These are phyloP conservation scores for Hypericum perforatum DNA, from an alignment of 345 rosid species.

Conservation along the genomic window DNA sequence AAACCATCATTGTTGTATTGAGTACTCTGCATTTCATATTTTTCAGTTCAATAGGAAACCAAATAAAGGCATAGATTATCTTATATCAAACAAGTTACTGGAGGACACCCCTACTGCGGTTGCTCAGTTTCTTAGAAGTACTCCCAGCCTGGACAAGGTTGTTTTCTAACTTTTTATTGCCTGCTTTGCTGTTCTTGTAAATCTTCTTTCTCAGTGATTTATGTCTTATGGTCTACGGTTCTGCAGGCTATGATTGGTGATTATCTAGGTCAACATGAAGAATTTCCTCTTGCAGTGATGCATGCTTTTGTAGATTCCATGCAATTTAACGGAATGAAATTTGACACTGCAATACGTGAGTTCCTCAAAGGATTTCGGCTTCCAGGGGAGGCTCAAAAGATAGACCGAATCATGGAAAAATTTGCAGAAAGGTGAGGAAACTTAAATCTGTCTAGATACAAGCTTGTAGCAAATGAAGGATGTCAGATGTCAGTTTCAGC, in stretches of 20 bases:
- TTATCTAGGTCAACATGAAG: conserved; percentile 95
- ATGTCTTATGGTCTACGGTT: conserved; percentile 23
- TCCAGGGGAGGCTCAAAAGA: conserved; percentile 99
- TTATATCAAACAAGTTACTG: conserved; percentile 69
- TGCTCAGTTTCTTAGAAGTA: conserved; percentile 78
- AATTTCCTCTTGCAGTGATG: conserved; percentile 97
- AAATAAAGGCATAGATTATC: conserved; percentile 62
- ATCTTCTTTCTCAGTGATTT: conserved; percentile 5
- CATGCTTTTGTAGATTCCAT: conserved; percentile 92
- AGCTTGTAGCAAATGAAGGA: not conserved
- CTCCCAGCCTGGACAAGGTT: conserved; percentile 77
- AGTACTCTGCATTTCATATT: conserved; percentile 1
- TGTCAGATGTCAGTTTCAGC: too few relatives aligned
- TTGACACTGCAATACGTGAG: conserved; percentile 81
- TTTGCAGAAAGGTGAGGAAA: conserved; percentile 84
- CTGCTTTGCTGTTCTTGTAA: conserved; percentile 11
- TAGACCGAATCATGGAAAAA: conserved; percentile 97
- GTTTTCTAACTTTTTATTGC: conserved; percentile 11
- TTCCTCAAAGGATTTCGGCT: conserved; percentile 91
- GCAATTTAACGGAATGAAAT: conserved; percentile 78
- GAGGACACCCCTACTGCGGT: conserved; percentile 70
- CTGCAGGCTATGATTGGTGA: conserved; percentile 93
- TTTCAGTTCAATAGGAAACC: conserved; percentile 91
- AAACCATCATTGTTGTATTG: too few relatives aligned
- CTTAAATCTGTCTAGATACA: not conserved